Evolutionary conservation across 2,329 filamentous ascomycete genomes (phyloP).

Genomic region (Talaromyces sp.): DNA sequence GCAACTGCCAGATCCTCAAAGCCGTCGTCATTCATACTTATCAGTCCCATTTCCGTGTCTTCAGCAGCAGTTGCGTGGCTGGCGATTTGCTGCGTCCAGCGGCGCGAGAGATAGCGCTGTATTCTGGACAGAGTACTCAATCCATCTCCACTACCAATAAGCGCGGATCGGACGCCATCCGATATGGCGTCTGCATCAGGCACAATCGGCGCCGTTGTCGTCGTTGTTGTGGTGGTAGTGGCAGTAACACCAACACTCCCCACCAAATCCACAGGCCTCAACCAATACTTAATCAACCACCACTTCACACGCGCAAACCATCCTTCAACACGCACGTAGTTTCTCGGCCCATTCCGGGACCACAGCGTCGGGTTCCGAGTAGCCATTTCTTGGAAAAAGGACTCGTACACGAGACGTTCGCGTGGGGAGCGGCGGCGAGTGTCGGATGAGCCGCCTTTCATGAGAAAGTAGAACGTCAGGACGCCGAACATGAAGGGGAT

Average conservation of each 20-base stretch:
- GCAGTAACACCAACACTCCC: neutral
- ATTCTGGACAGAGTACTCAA: conserved; percentile 39
- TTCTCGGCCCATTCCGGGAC: conserved; percentile 47
- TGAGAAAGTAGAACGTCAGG: conserved; percentile 46
- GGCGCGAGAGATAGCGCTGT: conserved; percentile 38
- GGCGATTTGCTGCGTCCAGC: conserved; percentile 41
- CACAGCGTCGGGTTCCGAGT: conserved; percentile 47
- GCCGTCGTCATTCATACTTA: conserved; percentile 10
- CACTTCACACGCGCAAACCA: conserved; percentile 45
- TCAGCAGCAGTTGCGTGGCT: neutral
- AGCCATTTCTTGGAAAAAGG: conserved; percentile 49
- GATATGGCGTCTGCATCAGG: neutral
- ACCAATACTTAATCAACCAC: conserved; percentile 48
- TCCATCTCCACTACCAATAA: conserved; percentile 28
- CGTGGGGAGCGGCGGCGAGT: conserved; percentile 44
- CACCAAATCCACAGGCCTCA: conserved; percentile 40
- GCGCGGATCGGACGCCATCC: neutral
- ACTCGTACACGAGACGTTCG: conserved; percentile 51
- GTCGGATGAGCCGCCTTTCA: conserved; percentile 45
- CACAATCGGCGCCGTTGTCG: neutral
- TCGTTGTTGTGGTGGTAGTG: neutral
- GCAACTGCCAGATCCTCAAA: conserved; percentile 7
- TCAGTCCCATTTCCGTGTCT: conserved; percentile 16
- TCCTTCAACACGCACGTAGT: conserved; percentile 40
- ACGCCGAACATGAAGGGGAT: conserved; percentile 48